A percentile compares a stretch with the other conserved stretches of the same genome.
phyloP scores from a whole-genome alignment of 2,329 filamentous ascomycete species.

The Paecilomyces sp. region DNA sequence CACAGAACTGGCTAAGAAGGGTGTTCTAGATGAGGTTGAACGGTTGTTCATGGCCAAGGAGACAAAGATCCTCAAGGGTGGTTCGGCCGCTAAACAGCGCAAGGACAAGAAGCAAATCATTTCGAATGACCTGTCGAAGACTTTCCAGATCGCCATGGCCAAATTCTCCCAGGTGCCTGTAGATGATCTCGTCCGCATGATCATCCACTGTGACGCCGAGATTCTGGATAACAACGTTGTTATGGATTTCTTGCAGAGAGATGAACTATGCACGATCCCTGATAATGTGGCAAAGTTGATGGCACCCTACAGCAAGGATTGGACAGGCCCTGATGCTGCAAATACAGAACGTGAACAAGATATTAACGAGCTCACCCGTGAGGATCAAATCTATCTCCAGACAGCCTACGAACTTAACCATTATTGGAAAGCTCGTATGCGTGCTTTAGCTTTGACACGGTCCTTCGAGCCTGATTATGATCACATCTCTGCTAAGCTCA shows the following conservation, averaged over 20 bases:
- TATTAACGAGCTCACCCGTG: slow-evolving; percentile 77
- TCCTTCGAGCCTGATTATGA: slow-evolving; percentile 86
- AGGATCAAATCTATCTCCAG: slow-evolving; percentile 91
- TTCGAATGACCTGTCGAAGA: slow-evolving; percentile 79
- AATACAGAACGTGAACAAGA: slow-evolving; percentile 76
- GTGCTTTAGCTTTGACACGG: slow-evolving; percentile 75
- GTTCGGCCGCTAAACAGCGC: slow-evolving; percentile 61
- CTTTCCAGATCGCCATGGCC: slow-evolving; percentile 84
- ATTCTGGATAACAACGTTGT: slow-evolving; percentile 84
- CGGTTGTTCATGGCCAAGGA: slow-evolving; percentile 97
- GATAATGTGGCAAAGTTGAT: slow-evolving; percentile 87
- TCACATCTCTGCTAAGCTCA: slow-evolving; percentile 77
- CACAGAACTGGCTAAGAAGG: slow-evolving; percentile 82
- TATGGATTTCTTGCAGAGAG: slow-evolving; percentile 93
- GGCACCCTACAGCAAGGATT: slow-evolving; percentile 93
- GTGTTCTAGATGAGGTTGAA: slow-evolving; percentile 95
- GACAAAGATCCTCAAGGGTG: slow-evolving; percentile 72
- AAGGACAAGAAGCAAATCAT: slow-evolving; percentile 98
- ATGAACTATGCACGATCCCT: slow-evolving; percentile 85
- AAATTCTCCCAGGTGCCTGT: slow-evolving; percentile 83
- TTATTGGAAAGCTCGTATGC: slow-evolving; percentile 98
- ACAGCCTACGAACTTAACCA: slow-evolving; percentile 93
- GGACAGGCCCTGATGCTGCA: slow-evolving; percentile 79
- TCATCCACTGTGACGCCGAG: slow-evolving; percentile 88
- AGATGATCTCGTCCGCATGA: slow-evolving; percentile 82